Evolutionary conservation across 106 monocot species (phyloP).

Genomic region (Dioscorea alata): DNA sequence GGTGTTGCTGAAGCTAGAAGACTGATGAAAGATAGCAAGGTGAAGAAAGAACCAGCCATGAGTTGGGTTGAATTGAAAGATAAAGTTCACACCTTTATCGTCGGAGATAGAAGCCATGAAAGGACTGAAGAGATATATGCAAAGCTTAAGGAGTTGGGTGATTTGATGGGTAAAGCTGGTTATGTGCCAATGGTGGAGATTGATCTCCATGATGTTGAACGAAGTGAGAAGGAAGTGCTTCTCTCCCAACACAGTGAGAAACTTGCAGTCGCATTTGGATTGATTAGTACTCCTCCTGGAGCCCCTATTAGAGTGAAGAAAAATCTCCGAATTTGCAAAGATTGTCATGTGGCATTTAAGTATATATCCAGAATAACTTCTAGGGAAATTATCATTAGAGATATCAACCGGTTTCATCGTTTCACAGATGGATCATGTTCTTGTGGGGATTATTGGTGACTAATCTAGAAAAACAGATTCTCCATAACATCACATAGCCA

Average conservation of each 20-base stretch:
- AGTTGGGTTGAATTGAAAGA: conserved; percentile 84
- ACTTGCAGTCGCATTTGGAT: conserved; percentile 77
- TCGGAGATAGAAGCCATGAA: conserved; percentile 65
- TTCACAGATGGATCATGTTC: conserved; percentile 74
- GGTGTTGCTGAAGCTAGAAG: conserved; percentile 47
- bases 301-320: conserved; percentile 82
- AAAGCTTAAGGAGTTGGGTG: conserved; percentile 67
- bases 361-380: conserved; percentile 59
- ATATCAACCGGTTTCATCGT: conserved; percentile 82
- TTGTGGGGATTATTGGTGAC: conserved; percentile 93
- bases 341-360: conserved; percentile 79
- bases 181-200: conserved; percentile 64
- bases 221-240: conserved; percentile 67
- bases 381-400: conserved; percentile 80
- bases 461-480: no score
- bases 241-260: conserved; percentile 82
- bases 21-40: conserved; percentile 52
- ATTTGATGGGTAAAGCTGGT: conserved; percentile 57
- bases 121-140: conserved; percentile 62
- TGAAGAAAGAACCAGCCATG: conserved; percentile 87
- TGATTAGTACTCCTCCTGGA: conserved; percentile 64
- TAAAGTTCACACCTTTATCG: conserved; percentile 66
- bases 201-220: conserved; percentile 61
- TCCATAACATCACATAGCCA: no score
- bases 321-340: conserved; percentile 80